Evolutionary conservation across 306 rosid genomes (phyloP).

Genomic region (Crotalaria pallida): DNA sequence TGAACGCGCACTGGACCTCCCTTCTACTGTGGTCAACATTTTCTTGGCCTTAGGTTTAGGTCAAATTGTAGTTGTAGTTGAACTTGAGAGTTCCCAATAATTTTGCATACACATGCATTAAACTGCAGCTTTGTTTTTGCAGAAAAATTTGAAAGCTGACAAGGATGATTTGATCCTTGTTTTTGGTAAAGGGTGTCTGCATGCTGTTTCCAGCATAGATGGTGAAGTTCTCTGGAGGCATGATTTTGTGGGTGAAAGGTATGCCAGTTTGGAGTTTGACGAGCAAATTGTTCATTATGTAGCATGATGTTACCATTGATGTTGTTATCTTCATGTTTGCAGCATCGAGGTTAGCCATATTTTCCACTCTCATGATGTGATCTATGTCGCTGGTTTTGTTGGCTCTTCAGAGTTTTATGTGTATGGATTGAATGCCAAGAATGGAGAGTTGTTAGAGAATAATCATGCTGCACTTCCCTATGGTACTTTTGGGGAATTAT

Average conservation of each 20-base stretch:
- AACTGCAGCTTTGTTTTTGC: conserved; percentile 38
- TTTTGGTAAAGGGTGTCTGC: conserved; percentile 63
- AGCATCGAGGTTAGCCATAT: conserved; percentile 72
- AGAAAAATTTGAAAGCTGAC: conserved; percentile 70
- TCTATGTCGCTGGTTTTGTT: conserved; percentile 59
- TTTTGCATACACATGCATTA: conserved; percentile 16
- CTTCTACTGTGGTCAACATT: background rate
- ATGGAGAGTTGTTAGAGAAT: conserved; percentile 72
- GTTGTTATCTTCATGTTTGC: conserved; percentile 40
- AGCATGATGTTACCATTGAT: conserved; percentile 28
- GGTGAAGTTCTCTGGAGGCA: conserved; percentile 82
- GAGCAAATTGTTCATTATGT: conserved; percentile 9
- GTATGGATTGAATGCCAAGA: conserved; percentile 56
- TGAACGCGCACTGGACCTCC: background rate
- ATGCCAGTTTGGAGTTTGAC: conserved; percentile 15
- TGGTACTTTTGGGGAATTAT: conserved; percentile 65
- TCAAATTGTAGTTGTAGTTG: conserved; percentile 9
- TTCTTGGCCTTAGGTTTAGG: conserved; percentile 13
- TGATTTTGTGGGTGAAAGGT: conserved; percentile 73
- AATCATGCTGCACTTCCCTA: conserved; percentile 40
- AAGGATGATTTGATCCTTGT: conserved; percentile 72
- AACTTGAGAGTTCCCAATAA: background rate
- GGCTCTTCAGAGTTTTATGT: conserved; percentile 58
- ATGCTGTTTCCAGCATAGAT: conserved; percentile 74
- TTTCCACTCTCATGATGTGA: conserved; percentile 52